A percentile compares a stretch with the other conserved stretches of the same genome.
phyloP scores from a whole-genome alignment of 176 grass and related monocot genomes.

The Phragmites australis region DNA sequence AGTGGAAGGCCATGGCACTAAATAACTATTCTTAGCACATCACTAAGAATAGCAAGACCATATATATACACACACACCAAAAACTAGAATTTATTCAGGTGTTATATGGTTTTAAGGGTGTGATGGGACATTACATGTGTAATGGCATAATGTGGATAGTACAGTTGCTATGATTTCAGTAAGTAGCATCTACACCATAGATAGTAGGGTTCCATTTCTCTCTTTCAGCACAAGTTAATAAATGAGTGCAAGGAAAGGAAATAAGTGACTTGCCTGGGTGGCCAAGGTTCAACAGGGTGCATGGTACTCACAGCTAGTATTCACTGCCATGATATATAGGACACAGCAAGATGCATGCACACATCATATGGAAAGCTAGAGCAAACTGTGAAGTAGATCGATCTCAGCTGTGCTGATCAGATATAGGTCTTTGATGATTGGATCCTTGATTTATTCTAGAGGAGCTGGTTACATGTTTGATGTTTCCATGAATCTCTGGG shows the following conservation, averaged over 20 bases:
- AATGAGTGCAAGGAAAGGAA: slow-evolving; percentile 28
- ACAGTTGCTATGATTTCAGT: slow-evolving; percentile 3
- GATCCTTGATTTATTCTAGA: slow-evolving; percentile 21
- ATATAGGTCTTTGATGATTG: slow-evolving; percentile 39
- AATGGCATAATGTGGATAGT: slow-evolving; percentile 12
- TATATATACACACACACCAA: neutral
- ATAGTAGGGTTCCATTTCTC: neutral
- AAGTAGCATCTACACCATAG: slow-evolving; percentile 9
- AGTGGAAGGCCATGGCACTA: too few relatives aligned
- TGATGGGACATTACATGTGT: slow-evolving; percentile 28
- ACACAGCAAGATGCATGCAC: neutral
- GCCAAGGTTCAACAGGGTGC: neutral
- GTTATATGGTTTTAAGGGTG: neutral
- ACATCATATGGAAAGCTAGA: slow-evolving; percentile 3
- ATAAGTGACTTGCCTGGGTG: slow-evolving; percentile 32
- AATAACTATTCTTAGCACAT: too few relatives aligned
- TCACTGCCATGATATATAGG: slow-evolving; percentile 31
- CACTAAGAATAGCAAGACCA: too few relatives aligned
- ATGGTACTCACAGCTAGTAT: slow-evolving; percentile 22
- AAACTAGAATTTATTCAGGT: slow-evolving; percentile 12
- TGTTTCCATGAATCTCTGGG: slow-evolving; percentile 1
- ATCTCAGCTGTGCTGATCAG: neutral
- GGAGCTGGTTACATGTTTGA: neutral
- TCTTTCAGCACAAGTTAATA: slow-evolving; percentile 27
- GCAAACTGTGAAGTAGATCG: slow-evolving; percentile 16